Percentiles rank a stretch among this genome's conserved stretches.
Evolutionary conservation across 805 yeast species (phyloP).

Genomic region (Candida ulmi): DNA sequence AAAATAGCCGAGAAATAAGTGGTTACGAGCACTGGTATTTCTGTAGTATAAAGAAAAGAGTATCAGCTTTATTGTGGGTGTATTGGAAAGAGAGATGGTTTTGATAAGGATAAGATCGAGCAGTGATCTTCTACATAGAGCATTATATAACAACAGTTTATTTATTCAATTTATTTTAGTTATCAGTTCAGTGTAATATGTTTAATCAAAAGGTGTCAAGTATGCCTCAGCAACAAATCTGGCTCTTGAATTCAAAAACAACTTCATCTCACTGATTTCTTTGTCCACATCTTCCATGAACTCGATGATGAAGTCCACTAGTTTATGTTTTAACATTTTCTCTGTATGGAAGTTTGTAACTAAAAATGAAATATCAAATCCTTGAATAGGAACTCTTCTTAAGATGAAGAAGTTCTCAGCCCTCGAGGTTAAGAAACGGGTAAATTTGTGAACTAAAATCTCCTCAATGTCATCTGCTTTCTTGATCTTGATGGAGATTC

Average conservation of each 20-base stretch:
- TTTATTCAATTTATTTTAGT: too few species aligned
- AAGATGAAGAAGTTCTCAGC: slow-evolving; percentile 92
- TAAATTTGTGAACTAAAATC: slow-evolving; percentile 89
- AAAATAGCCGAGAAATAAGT: neutral
- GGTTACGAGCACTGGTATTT: too few species aligned
- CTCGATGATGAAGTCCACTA: slow-evolving; percentile 94
- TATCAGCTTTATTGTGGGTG: too few species aligned
- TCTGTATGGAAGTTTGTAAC: slow-evolving; percentile 94
- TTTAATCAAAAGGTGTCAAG: slow-evolving; percentile 75
- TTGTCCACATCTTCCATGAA: slow-evolving; percentile 99
- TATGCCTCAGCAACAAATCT: slow-evolving; percentile 97
- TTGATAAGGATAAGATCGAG: too few species aligned
- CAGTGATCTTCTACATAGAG: too few species aligned
- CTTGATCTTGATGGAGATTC: slow-evolving; percentile 88
- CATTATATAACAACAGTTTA: too few species aligned
- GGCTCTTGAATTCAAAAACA: slow-evolving; percentile 94
- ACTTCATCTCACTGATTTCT: slow-evolving; percentile 97
- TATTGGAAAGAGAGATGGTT: too few species aligned
- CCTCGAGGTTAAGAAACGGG: slow-evolving; percentile 88
- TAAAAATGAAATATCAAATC: slow-evolving; percentile 89
- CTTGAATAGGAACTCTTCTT: slow-evolving; percentile 85
- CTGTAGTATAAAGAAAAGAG: too few species aligned
- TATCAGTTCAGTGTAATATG: too few species aligned
- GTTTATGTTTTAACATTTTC: slow-evolving; percentile 88
- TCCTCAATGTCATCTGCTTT: slow-evolving; percentile 97